Conservation (phyloP, 2,329 filamentous ascomycete species). For the Colletotrichum spaethianum region DNA sequence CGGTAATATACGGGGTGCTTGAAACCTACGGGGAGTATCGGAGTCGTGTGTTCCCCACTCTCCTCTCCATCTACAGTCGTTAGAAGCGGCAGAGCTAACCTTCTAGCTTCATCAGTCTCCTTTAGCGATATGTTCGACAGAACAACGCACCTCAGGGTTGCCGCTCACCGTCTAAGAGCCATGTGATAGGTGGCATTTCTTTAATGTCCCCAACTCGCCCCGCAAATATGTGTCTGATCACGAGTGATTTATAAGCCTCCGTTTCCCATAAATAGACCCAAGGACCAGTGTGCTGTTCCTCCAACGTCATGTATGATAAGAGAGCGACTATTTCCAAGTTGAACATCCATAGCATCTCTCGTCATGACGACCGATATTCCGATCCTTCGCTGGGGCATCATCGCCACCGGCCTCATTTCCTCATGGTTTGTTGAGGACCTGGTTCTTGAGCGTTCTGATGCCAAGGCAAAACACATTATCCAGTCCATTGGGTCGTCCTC, state of each 20-base stretch:
- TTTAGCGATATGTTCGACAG: not conserved
- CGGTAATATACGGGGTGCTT: not conserved
- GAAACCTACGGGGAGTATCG: constrained; percentile 1
- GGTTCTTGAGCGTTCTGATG: constrained; percentile 50
- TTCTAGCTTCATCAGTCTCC: not conserved
- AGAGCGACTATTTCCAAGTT: too few relatives aligned
- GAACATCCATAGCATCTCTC: not conserved
- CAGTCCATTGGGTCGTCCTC: constrained; percentile 59
- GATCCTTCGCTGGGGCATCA: constrained; percentile 54
- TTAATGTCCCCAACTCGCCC: not conserved
- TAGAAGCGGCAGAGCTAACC: not conserved
- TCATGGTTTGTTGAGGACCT: constrained; percentile 58
- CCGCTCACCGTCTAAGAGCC: not conserved
- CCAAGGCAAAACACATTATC: constrained; percentile 57
- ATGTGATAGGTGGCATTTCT: not conserved
- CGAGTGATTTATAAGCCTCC: constrained; percentile 13
- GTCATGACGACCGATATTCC: constrained; percentile 22
- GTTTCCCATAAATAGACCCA: constrained; percentile 15
- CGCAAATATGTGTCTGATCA: not conserved
- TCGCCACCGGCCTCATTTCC: constrained; percentile 42
- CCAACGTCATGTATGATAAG: not conserved
- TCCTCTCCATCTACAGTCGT: not conserved
- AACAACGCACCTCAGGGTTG: not conserved
- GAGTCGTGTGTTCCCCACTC: not conserved
- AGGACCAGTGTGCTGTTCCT: not conserved